Evolutionary conservation across 1,139 yeast genomes (phyloP).

Genomic region (Candida pseudoviswanathii): DNA sequence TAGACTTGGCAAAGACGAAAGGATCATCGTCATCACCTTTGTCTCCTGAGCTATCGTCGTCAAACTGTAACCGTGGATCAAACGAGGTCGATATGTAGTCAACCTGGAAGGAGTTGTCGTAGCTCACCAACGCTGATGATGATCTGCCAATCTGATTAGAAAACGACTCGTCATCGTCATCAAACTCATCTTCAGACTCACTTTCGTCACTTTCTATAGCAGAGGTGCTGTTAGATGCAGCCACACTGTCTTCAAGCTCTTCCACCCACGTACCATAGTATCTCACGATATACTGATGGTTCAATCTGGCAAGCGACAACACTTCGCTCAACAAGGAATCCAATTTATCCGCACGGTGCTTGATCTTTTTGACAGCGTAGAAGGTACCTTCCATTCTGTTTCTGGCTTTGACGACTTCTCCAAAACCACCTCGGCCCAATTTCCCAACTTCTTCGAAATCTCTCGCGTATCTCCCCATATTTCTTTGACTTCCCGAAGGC

Average conservation of each 20-base stretch:
- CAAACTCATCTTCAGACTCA: conserved; percentile 17
- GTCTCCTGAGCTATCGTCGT: conserved; percentile 38
- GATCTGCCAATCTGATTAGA: conserved; percentile 21
- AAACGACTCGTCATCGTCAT: conserved; percentile 5
- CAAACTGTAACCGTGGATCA: conserved; percentile 63
- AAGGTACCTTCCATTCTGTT: conserved; percentile 91
- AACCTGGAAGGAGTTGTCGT: conserved; percentile 44
- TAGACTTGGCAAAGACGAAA: conserved; percentile 32
- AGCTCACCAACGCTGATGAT: conserved; percentile 32
- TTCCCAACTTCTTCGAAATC: conserved; percentile 94
- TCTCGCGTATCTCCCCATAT: conserved; percentile 41
- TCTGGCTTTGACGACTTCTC: conserved; percentile 94
- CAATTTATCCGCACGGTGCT: conserved; percentile 77
- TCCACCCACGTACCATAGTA: conserved; percentile 98
- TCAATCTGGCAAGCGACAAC: conserved; percentile 83
- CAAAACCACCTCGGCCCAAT: conserved; percentile 95
- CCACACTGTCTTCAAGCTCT: conserved; percentile 41
- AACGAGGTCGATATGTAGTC: conserved; percentile 73
- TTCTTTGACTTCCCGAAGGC: conserved; percentile 9
- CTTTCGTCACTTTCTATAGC: conserved; percentile 5
- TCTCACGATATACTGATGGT: conserved; percentile 93
- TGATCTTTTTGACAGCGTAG: conserved; percentile 90
- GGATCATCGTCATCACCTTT: conserved; percentile 24
- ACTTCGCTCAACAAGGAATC: conserved; percentile 88
- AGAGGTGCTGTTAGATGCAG: conserved; percentile 7